phyloP scores from a whole-genome alignment of 495 filamentous ascomycete species.

The Xeromyces bisporus region DNA sequence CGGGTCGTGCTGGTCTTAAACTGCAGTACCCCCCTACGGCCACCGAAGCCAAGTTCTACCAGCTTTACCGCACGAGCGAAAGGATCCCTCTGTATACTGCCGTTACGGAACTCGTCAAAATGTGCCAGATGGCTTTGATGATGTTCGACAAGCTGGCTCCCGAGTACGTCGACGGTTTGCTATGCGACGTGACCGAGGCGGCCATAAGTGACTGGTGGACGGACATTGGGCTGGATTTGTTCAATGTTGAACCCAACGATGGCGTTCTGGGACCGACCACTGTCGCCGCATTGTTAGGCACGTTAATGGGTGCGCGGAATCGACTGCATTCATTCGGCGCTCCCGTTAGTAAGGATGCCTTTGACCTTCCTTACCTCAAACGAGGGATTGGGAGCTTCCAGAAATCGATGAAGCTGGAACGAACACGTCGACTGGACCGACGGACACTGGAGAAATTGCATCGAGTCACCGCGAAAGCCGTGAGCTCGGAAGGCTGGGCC shows the following conservation, averaged over 20 bases:
- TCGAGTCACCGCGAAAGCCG: conserved; percentile 69
- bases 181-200: conserved; percentile 85
- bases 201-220: conserved; percentile 94
- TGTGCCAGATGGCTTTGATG: conserved; percentile 78
- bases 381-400: conserved; percentile 77
- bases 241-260: conserved; percentile 81
- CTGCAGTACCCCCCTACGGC: conserved; percentile 58
- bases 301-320: conserved; percentile 79
- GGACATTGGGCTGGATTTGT: conserved; percentile 77
- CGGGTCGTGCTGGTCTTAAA: conserved; percentile 72
- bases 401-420: conserved; percentile 65
- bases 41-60: conserved; percentile 79
- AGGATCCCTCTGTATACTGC: conserved; percentile 56
- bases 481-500: conserved; percentile 62
- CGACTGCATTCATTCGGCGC: conserved; percentile 66
- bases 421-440: conserved; percentile 63
- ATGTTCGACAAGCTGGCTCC: conserved; percentile 73
- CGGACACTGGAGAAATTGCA: conserved; percentile 70
- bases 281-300: conserved; percentile 72
- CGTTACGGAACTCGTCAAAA: conserved; percentile 78
- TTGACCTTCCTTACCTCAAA: conserved; percentile 68
- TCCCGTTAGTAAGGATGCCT: conserved; percentile 79
- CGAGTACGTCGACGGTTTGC: conserved; percentile 82
- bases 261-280: conserved; percentile 85
- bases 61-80: conserved; percentile 75